Evolutionary conservation across 169 alveolate genomes (phyloP).

Genomic region (Miamiensis avidus): DNA sequence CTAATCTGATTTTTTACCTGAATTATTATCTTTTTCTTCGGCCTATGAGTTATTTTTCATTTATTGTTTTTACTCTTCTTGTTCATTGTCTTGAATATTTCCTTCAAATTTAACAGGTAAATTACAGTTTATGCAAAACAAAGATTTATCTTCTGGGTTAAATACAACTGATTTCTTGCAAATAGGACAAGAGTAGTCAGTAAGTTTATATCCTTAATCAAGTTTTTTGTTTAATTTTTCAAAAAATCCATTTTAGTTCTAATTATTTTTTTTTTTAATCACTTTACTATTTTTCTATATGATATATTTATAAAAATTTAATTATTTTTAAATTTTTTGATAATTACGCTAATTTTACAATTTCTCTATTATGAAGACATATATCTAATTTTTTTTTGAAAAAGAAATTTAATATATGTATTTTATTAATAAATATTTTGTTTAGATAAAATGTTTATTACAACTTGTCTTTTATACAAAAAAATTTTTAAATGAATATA

Average conservation of each 20-base stretch:
- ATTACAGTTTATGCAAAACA: slow-evolving; percentile 12
- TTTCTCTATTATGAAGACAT: too few relatives aligned
- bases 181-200: slow-evolving; percentile 13
- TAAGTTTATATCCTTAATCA: slow-evolving; percentile 21
- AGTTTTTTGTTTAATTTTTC: slow-evolving; percentile 9
- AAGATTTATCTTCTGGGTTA: slow-evolving; percentile 11
- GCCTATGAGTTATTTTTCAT: background rate
- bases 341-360: too few relatives aligned
- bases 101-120: slow-evolving; percentile 4
- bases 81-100: background rate
- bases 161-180: slow-evolving; percentile 2
- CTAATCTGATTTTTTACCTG: background rate
- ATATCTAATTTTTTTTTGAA: too few relatives aligned
- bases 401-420: too few relatives aligned
- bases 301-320: too few relatives aligned
- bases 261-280: background rate
- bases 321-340: too few relatives aligned
- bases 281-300: too few relatives aligned
- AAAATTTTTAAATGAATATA: too few relatives aligned
- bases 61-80: background rate
- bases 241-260: slow-evolving; percentile 7
- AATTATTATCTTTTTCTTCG: background rate
- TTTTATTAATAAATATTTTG: too few relatives aligned
- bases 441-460: too few relatives aligned
- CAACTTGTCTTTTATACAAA: too few relatives aligned